Percentiles rank a stretch among this genome's conserved stretches.
phyloP scores from a whole-genome alignment of 148 eudicot genomes.

The Amaranthus hypochondriacus region DNA sequence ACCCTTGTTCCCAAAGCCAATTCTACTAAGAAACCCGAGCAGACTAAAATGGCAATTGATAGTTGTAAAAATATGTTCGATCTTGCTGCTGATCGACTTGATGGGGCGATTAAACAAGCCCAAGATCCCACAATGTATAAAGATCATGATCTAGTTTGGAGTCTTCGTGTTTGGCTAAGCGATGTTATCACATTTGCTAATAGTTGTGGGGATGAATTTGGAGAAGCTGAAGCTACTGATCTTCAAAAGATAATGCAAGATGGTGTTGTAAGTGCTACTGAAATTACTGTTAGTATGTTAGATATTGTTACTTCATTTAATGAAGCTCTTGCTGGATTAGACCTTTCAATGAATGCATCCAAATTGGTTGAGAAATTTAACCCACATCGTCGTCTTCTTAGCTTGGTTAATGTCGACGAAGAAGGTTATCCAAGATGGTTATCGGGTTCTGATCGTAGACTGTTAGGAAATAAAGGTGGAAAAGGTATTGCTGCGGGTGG shows the following conservation, averaged over 20 bases:
- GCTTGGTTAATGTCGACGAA: slow-evolving; percentile 13
- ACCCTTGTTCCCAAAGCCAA: slow-evolving; percentile 28
- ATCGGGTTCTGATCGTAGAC: slow-evolving; percentile 29
- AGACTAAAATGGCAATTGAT: slow-evolving; percentile 27
- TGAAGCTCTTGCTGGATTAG: slow-evolving; percentile 15
- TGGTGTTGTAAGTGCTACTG: slow-evolving; percentile 31
- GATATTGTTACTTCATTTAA: slow-evolving; percentile 38
- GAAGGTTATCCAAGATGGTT: slow-evolving; percentile 54
- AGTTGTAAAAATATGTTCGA: slow-evolving; percentile 37
- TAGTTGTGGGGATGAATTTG: slow-evolving; percentile 43
- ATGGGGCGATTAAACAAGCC: slow-evolving; percentile 29
- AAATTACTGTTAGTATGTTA: slow-evolving; percentile 43
- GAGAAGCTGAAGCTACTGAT: slow-evolving; percentile 33
- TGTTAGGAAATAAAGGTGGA: slow-evolving; percentile 22
- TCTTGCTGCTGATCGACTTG: slow-evolving; percentile 36
- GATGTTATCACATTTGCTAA: slow-evolving; percentile 43
- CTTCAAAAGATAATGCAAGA: slow-evolving; percentile 30
- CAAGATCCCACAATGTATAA: slow-evolving; percentile 29
- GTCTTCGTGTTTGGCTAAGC: slow-evolving; percentile 47
- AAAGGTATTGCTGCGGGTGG: slow-evolving; percentile 8
- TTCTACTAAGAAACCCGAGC: slow-evolving; percentile 18
- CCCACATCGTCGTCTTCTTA: slow-evolving; percentile 30
- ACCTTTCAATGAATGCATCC: slow-evolving; percentile 25
- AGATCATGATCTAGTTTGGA: slow-evolving; percentile 22
- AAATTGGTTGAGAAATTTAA: slow-evolving; percentile 13